Base-by-base conservation (phyloP, 2,329 filamentous ascomycete species). In the Chaetomiaceae sp. region DNA sequence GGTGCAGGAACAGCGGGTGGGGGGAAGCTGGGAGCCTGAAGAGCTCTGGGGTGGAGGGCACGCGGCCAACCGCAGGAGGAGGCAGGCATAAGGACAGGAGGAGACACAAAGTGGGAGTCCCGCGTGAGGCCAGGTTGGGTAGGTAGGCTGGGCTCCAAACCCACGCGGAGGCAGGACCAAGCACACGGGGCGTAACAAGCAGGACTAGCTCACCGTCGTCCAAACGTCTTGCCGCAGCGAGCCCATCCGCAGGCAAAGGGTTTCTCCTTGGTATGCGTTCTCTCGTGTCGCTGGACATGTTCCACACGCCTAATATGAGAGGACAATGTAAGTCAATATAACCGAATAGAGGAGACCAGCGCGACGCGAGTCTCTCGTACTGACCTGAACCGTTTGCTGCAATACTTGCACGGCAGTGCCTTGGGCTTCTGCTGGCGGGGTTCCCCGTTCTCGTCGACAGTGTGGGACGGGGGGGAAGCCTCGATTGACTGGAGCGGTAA, bases 181-280 rank as follows among this genome's bases (percentile, higher is more conserved):
- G 47, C 40, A 49, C 45, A 55, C 27, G 38, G 35, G 43, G 40
- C 42, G 33, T 38, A 43, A 48, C 42, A 48, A 45, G 46, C 27
- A 48, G 48, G 48, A 40, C 48, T 52, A 54, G 71, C 76, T 71
- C 62, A 81, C 78, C 77, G 71, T 67, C 78, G 68, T 59, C 77
- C 76, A 65, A 81, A 82, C 2, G 73, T 78, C 65, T 81, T 81
- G 39, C 78, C 77, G 63, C 78, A 82, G 34, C 74, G 70, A 59
- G 72, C 71, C 74, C 76, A 79, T 51, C 59, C 68, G 56, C 78
- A 82, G 41, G 74, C 71, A 59, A 81, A 82, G 8, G 78, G 78
- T 62, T 81, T 81, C 65, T 81, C 78, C 58, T 81, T 81, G 55
- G 78, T 82, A 63, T 82, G 78, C 27, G 77, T 81, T 52, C 78